Percentiles rank a stretch among this genome's conserved stretches.
Conservation (phyloP, 2,329 filamentous ascomycete species). For the Pseudogymnoascus sp. region DNA sequence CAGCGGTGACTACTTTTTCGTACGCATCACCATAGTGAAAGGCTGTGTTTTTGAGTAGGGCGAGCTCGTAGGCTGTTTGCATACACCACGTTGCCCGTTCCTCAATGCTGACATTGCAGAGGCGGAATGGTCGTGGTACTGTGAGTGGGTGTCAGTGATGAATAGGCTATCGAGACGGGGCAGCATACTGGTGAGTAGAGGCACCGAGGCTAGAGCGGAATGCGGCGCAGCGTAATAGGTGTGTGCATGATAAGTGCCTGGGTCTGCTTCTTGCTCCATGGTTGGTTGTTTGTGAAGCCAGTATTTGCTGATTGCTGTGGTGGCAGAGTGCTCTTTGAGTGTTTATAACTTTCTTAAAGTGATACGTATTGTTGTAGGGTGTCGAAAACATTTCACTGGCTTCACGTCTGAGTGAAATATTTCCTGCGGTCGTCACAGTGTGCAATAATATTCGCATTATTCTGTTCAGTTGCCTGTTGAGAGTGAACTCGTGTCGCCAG, state of each 20-base stretch:
- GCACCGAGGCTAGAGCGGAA: not conserved
- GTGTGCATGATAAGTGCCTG: not conserved
- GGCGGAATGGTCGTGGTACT: not conserved
- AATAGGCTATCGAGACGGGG: not conserved
- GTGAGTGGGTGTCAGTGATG: not conserved
- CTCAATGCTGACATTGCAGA: not conserved
- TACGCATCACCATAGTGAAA: conserved; percentile 4
- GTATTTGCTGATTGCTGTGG: not conserved
- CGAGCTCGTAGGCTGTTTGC: not conserved
- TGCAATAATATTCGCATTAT: not conserved
- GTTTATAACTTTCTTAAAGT: not conserved
- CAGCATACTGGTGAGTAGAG: not conserved
- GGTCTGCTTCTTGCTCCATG: not conserved
- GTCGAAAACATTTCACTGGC: not conserved
- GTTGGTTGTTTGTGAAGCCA: not conserved
- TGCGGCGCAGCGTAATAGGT: not conserved
- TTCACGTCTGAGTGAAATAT: conserved; percentile 1
- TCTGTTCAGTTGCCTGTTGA: not conserved
- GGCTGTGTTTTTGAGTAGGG: not conserved
- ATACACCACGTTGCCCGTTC: not conserved
- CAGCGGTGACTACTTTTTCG: not conserved
- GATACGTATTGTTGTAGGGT: not conserved
- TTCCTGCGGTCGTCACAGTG: not conserved
- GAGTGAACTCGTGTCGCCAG: not conserved
- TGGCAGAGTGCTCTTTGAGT: not conserved